Conservation (phyloP, 2,329 filamentous ascomycete genomes). For the Hymenotorrendiella dingleyae region DNA sequence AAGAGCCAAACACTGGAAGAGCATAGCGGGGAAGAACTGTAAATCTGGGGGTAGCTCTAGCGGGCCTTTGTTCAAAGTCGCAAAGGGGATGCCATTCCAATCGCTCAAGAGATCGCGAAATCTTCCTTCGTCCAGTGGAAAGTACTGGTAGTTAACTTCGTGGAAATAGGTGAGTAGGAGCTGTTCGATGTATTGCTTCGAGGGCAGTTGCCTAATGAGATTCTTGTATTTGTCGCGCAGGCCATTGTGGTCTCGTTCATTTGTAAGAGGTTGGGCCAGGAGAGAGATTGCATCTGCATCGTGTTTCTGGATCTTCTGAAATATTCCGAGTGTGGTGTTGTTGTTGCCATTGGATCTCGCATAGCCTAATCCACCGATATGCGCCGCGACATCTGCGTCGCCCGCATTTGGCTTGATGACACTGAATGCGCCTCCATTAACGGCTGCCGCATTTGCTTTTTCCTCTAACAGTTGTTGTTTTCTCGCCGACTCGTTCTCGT, state of each 20-base stretch:
- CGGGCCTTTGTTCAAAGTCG: conserved; percentile 43
- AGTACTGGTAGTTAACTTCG: conserved; percentile 57
- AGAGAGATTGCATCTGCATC: conserved; percentile 28
- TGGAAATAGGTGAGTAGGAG: conserved; percentile 49
- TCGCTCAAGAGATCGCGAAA: conserved; percentile 46
- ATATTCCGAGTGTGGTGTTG: conserved; percentile 47
- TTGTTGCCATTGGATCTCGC: conserved; percentile 42
- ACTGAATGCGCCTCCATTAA: conserved; percentile 14
- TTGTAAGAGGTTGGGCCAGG: conserved; percentile 14
- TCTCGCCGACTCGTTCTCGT: conserved; percentile 40
- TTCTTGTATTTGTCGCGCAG: conserved; percentile 52
- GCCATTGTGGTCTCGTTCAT: conserved; percentile 34
- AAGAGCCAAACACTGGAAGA: conserved; percentile 53
- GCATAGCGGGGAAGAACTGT: conserved; percentile 51
- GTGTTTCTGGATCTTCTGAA: conserved; percentile 48
- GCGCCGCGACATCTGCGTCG: conserved; percentile 23
- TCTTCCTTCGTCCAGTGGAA: conserved; percentile 45
- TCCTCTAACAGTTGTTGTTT: conserved; percentile 28
- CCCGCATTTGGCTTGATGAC: conserved; percentile 14
- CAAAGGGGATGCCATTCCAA: conserved; percentile 51
- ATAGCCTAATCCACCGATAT: conserved; percentile 43
- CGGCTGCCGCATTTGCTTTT: conserved; percentile 12
- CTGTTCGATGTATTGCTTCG: conserved; percentile 47
- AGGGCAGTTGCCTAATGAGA: conserved; percentile 51
- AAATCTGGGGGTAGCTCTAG: conserved; percentile 45